phyloP scores from a whole-genome alignment of 2,329 filamentous ascomycete genomes.

The Podosphaera xanthii region DNA sequence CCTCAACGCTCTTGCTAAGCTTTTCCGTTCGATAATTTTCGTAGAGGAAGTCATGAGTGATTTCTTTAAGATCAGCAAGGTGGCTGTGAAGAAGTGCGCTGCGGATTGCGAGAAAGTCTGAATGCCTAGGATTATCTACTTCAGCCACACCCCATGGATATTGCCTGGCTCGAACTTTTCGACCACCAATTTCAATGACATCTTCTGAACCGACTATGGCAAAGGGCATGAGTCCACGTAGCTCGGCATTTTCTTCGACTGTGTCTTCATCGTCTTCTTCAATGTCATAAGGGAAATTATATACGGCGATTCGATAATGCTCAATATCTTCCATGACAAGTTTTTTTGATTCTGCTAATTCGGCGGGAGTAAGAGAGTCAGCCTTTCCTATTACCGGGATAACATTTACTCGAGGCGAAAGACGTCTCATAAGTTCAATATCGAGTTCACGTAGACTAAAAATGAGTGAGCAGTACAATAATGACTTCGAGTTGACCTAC shows the following conservation, averaged over 20 bases:
- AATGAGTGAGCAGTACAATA: conserved; percentile 5
- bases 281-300: conserved; percentile 99
- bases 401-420: conserved; percentile 93
- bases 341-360: conserved; percentile 98
- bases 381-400: conserved; percentile 98
- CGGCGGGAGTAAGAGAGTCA: conserved; percentile 85
- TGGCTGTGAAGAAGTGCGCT: conserved; percentile 94
- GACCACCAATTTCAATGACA: conserved; percentile 76
- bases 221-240: conserved; percentile 94
- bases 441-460: conserved; percentile 85
- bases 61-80: conserved; percentile 95
- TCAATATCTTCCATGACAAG: conserved; percentile 99
- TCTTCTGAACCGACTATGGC: conserved; percentile 97
- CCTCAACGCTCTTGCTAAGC: conserved; percentile 96
- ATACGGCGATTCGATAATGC: conserved; percentile 97
- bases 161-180: conserved; percentile 79
- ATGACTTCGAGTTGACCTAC: conserved; percentile 25
- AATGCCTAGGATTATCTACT: conserved; percentile 97
- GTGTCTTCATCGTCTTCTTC: conserved; percentile 99
- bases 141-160: conserved; percentile 99
- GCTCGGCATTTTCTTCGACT: conserved; percentile 95
- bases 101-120: conserved; percentile 91
- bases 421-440: conserved; percentile 98
- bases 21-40: conserved; percentile 99
- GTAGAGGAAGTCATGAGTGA: conserved; percentile 98